phyloP scores from a whole-genome alignment of 768 basidiomycete species.

The Auriculariales sp. region DNA sequence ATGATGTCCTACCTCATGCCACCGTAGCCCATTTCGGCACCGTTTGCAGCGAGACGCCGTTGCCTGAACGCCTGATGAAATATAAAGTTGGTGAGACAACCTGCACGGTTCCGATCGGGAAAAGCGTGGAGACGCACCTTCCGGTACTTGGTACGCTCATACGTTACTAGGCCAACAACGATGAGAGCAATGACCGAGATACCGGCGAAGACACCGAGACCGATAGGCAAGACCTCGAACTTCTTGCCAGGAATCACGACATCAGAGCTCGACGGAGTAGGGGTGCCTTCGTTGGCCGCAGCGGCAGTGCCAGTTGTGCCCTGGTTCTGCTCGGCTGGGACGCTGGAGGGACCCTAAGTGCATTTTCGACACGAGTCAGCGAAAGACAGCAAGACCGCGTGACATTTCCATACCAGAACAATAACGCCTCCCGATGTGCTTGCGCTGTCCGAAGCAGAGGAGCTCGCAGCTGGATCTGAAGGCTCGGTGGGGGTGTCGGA shows the following conservation, averaged over 20 bases:
- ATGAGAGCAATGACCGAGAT: conserved; percentile 74
- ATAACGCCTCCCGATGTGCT: neutral
- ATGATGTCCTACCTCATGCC: conserved; percentile 26
- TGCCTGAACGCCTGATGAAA: conserved; percentile 49
- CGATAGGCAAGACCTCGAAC: conserved; percentile 65
- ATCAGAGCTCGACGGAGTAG: conserved; percentile 17
- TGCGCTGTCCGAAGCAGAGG: neutral
- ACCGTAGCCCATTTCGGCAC: conserved; percentile 43
- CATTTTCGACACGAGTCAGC: conserved; percentile 4
- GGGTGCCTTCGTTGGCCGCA: conserved; percentile 17
- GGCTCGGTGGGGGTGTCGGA: neutral
- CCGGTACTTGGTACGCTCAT: conserved; percentile 77
- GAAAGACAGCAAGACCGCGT: neutral
- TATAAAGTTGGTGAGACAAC: neutral
- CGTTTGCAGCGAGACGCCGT: conserved; percentile 56
- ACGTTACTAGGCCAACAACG: conserved; percentile 72
- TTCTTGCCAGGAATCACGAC: conserved; percentile 61
- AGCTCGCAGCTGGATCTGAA: neutral
- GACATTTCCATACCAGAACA: no score
- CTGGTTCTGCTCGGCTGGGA: conserved; percentile 20
- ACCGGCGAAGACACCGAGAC: conserved; percentile 72
- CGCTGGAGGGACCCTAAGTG: no score
- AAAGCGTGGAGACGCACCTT: conserved; percentile 33
- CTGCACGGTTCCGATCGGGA: neutral
- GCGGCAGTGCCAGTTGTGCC: conserved; percentile 20